Conservation (phyloP, 2,329 filamentous ascomycete genomes). For the Sporothrix phasma region DNA sequence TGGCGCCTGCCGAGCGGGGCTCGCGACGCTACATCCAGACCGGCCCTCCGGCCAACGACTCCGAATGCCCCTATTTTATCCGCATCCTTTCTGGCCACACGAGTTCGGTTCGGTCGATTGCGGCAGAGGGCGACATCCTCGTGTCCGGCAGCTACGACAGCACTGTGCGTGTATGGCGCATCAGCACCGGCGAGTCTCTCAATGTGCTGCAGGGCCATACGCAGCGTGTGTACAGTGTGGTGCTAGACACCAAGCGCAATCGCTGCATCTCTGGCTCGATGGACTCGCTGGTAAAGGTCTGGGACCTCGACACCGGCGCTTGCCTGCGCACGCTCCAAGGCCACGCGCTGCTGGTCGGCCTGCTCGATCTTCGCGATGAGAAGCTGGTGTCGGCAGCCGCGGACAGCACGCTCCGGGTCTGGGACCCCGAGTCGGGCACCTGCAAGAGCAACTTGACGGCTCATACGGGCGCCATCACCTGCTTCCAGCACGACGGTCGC, state of each 20-base stretch:
- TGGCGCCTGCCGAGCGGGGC: conserved; percentile 80
- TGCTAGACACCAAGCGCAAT: conserved; percentile 82
- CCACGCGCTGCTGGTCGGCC: conserved; percentile 81
- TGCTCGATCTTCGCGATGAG: conserved; percentile 81
- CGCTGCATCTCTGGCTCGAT: conserved; percentile 97
- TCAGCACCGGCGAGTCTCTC: conserved; percentile 82
- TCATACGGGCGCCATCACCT: conserved; percentile 94
- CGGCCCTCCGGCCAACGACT: conserved; percentile 59
- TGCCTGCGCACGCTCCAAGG: conserved; percentile 87
- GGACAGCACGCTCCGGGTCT: conserved; percentile 89
- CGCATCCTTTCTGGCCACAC: conserved; percentile 76
- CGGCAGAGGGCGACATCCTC: conserved; percentile 88
- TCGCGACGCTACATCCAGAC: conserved; percentile 72
- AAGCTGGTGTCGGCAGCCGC: conserved; percentile 90
- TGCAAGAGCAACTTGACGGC: conserved; percentile 86
- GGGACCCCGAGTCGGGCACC: conserved; percentile 87
- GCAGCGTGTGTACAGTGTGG: conserved; percentile 94
- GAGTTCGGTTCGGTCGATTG: conserved; percentile 92
- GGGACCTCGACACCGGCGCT: conserved; percentile 79
- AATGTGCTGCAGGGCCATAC: conserved; percentile 79
- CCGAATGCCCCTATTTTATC: conserved; percentile 90
- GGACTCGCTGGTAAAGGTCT: conserved; percentile 97
- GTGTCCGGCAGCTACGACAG: conserved; percentile 96
- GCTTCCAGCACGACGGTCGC: conserved; percentile 93
- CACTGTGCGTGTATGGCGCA: conserved; percentile 92